Evolutionary conservation across 2,329 filamentous ascomycete species (phyloP).

Genomic region (Penicillium hordei): DNA sequence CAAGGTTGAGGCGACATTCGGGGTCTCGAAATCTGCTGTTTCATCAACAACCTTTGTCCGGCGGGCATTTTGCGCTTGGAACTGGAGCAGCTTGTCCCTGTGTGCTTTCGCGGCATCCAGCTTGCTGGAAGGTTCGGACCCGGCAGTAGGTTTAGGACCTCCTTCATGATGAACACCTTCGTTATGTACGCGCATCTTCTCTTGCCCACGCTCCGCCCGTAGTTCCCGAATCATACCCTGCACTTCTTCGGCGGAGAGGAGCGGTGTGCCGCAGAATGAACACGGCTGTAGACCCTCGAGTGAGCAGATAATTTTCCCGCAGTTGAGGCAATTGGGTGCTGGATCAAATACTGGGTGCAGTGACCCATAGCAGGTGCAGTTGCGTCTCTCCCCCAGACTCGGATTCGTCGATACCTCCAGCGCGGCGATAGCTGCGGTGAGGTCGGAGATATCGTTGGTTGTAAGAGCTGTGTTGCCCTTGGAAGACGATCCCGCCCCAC

Average conservation of each 20-base stretch:
- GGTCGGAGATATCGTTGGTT: constrained; percentile 54
- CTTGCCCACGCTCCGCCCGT: constrained; percentile 78
- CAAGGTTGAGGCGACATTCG: constrained; percentile 63
- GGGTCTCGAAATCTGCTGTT: constrained; percentile 70
- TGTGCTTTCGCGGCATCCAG: constrained; percentile 72
- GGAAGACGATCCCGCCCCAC: constrained; percentile 66
- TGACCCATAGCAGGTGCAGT: constrained; percentile 83
- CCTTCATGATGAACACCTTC: constrained; percentile 44
- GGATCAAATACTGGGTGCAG: constrained; percentile 86
- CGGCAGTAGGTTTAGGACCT: constrained; percentile 30
- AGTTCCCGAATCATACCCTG: constrained; percentile 83
- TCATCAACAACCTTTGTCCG: constrained; percentile 85
- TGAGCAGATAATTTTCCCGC: constrained; percentile 92
- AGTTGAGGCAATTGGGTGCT: constrained; percentile 87
- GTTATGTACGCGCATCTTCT: constrained; percentile 81
- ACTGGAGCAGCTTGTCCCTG: constrained; percentile 74
- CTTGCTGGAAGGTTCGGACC: constrained; percentile 48
- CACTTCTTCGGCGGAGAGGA: constrained; percentile 72
- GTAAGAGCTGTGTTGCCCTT: constrained; percentile 41
- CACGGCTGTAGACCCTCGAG: constrained; percentile 93
- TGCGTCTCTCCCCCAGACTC: constrained; percentile 63
- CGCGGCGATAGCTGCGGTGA: constrained; percentile 77
- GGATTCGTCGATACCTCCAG: constrained; percentile 94
- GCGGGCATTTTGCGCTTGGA: constrained; percentile 81
- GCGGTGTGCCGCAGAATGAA: constrained; percentile 77